A percentile compares a stretch with the other conserved stretches of the same genome.
phyloP scores from a whole-genome alignment of 345 rosid species.

The Ricinus communis region DNA sequence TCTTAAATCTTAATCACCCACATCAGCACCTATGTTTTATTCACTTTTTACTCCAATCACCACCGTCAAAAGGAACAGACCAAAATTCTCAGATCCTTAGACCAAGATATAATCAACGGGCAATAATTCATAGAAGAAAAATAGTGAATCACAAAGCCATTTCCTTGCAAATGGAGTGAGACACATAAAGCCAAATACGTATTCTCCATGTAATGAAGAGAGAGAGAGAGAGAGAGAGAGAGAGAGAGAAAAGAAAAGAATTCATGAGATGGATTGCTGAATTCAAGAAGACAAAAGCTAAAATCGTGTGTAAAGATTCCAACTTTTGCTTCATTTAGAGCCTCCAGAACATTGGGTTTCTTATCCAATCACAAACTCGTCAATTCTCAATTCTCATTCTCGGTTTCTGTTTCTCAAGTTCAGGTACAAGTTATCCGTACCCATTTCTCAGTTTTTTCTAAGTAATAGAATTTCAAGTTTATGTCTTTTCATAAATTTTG shows the following conservation, averaged over 20 bases:
- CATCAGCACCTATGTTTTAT: background rate
- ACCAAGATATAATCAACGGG: background rate
- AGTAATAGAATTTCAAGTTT: background rate
- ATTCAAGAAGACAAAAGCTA: constrained; percentile 12
- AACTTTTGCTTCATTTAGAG: constrained; percentile 4
- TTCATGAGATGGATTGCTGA: constrained; percentile 1
- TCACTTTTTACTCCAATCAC: background rate
- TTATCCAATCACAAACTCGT: constrained; percentile 18
- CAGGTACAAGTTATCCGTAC: constrained; percentile 18
- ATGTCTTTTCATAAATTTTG: background rate
- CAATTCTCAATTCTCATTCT: background rate
- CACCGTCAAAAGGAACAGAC: background rate
- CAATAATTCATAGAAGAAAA: background rate
- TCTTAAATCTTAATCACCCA: background rate
- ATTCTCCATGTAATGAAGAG: background rate
- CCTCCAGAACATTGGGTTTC: constrained; percentile 2
- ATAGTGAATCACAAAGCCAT: background rate
- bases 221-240: background rate
- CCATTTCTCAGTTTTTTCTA: background rate
- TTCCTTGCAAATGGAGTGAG: background rate
- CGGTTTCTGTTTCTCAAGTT: background rate
- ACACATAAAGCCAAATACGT: background rate
- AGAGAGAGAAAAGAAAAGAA: background rate
- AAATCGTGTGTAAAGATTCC: constrained; percentile 11
- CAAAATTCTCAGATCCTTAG: background rate